Evolutionary conservation across 495 filamentous ascomycete genomes (phyloP).

Genomic region (Trichocladium antarcticum): DNA sequence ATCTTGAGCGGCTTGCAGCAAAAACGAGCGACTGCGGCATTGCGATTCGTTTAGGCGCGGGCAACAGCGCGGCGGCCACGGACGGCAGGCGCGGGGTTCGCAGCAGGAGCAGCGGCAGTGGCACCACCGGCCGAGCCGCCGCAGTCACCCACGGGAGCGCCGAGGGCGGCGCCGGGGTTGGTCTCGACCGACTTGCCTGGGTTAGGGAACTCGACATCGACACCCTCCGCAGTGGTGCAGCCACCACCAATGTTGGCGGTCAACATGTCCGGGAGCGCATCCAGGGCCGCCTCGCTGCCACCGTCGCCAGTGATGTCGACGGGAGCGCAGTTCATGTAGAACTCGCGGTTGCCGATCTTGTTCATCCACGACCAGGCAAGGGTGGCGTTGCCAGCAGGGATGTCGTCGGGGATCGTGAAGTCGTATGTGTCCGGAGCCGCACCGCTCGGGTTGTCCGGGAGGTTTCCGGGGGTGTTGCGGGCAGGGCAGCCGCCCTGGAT

Average conservation of each 20-base stretch:
- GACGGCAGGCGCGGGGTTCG: slow-evolving; percentile 2
- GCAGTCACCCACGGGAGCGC: slow-evolving; percentile 13
- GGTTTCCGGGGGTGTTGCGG: slow-evolving; percentile 33
- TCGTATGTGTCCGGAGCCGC: slow-evolving; percentile 33
- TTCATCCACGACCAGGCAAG: slow-evolving; percentile 90
- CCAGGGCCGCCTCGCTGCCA: slow-evolving; percentile 39
- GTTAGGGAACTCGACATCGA: slow-evolving; percentile 43
- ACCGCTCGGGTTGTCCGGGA: slow-evolving; percentile 20
- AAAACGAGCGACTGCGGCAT: not conserved
- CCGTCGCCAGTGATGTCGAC: slow-evolving; percentile 50
- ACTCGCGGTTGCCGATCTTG: slow-evolving; percentile 75
- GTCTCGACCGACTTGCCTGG: slow-evolving; percentile 45
- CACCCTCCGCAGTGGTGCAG: slow-evolving; percentile 40
- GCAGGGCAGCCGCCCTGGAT: slow-evolving; percentile 73
- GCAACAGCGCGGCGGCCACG: slow-evolving; percentile 4
- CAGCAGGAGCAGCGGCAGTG: not conserved
- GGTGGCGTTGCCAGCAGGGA: slow-evolving; percentile 51
- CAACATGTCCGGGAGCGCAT: slow-evolving; percentile 66
- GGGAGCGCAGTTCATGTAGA: slow-evolving; percentile 91
- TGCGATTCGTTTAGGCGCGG: slow-evolving; percentile 1
- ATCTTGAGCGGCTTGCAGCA: not conserved
- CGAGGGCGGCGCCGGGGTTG: slow-evolving; percentile 25
- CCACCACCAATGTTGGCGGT: slow-evolving; percentile 57
- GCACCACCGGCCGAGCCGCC: slow-evolving; percentile 1
- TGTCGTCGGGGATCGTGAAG: slow-evolving; percentile 47